Conservation (phyloP, 2,329 filamentous ascomycete species). For the Colletotrichum cordylinicola region DNA sequence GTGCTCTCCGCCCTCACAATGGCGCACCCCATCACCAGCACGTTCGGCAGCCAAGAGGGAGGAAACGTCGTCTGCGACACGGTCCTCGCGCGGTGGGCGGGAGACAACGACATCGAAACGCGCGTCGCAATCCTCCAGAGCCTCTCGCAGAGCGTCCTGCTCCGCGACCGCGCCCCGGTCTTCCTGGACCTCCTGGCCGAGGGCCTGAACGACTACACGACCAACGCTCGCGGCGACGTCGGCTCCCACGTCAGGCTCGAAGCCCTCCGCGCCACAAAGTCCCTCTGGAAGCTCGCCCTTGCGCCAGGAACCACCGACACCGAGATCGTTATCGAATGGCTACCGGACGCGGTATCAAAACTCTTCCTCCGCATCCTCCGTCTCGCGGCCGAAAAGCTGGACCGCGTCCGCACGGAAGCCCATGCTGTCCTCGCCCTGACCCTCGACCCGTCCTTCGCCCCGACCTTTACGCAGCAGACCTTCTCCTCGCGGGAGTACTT, state of each 20-base stretch:
- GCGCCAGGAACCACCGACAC: neutral
- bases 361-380: constrained; percentile 63
- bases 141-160: constrained; percentile 51
- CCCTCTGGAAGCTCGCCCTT: constrained; percentile 51
- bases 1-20: constrained; percentile 60
- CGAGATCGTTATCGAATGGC: constrained; percentile 19
- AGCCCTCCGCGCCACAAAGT: constrained; percentile 77
- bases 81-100: constrained; percentile 58
- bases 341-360: constrained; percentile 34
- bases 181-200: constrained; percentile 56
- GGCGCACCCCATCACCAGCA: constrained; percentile 46
- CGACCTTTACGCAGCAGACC: constrained; percentile 42
- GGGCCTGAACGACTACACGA: constrained; percentile 87
- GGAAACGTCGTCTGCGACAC: constrained; percentile 43
- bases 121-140: constrained; percentile 62
- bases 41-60: constrained; percentile 23
- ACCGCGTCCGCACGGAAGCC: constrained; percentile 78
- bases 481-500: constrained; percentile 70
- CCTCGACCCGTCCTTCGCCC: constrained; percentile 42
- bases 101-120: constrained; percentile 55
- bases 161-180: constrained; percentile 42
- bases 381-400: constrained; percentile 86
- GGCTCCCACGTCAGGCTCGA: constrained; percentile 86
- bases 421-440: constrained; percentile 57
- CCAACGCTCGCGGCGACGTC: constrained; percentile 86